Conservation (phyloP, 768 basidiomycete species). For the Leccinum uliginosum region DNA sequence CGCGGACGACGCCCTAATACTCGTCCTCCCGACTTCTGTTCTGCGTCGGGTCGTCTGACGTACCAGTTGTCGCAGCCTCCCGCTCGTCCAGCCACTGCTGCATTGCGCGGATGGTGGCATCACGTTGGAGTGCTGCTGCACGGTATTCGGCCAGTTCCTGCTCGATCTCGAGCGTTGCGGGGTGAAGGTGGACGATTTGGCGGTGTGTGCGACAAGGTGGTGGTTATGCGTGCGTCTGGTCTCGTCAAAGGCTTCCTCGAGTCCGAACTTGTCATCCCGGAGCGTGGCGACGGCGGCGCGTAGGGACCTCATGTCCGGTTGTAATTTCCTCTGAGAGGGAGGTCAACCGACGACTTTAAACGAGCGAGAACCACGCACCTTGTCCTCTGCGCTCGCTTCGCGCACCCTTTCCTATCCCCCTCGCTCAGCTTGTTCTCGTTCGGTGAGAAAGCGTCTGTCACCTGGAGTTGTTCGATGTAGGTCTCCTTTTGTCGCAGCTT, state of each 20-base stretch:
- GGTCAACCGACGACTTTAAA: neutral
- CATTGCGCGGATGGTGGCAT: constrained; percentile 38
- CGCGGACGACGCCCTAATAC: constrained; percentile 58
- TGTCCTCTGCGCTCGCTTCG: constrained; percentile 48
- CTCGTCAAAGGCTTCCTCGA: constrained; percentile 50
- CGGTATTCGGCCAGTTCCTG: constrained; percentile 43
- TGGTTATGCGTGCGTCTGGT: constrained; percentile 48
- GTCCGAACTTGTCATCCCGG: constrained; percentile 55
- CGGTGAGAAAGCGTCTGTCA: constrained; percentile 65
- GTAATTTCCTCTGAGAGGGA: constrained; percentile 39
- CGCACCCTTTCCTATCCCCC: constrained; percentile 62
- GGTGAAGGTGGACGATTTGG: constrained; percentile 46
- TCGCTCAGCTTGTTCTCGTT: constrained; percentile 63
- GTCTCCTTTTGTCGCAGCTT: constrained; percentile 64
- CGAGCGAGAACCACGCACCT: constrained; percentile 40
- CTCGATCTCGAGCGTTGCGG: constrained; percentile 44
- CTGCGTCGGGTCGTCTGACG: constrained; percentile 19
- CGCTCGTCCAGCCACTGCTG: constrained; percentile 48
- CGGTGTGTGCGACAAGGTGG: constrained; percentile 45
- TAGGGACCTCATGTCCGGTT: constrained; percentile 49
- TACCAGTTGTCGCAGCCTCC: constrained; percentile 21
- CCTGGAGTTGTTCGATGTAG: constrained; percentile 60
- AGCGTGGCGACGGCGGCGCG: constrained; percentile 46
- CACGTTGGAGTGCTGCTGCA: constrained; percentile 38
- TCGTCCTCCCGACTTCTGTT: constrained; percentile 38